Evolutionary conservation across 73 alveolate species (phyloP).

Genomic region (Durusdinium trenchii): DNA sequence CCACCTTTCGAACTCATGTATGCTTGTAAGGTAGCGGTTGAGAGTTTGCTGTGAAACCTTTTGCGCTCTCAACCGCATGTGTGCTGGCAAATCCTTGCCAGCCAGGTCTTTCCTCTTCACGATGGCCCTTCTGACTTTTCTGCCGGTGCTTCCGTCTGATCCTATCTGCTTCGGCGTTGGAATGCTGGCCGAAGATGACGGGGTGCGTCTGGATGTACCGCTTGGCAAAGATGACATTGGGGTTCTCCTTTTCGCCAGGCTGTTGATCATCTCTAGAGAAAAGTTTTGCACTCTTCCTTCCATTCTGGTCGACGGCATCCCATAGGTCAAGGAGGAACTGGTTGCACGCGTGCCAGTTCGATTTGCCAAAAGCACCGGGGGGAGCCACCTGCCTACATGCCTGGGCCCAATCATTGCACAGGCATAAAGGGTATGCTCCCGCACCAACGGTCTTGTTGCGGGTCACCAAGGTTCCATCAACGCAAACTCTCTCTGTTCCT

Average conservation of each 20-base stretch:
- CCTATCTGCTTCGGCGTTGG: background rate
- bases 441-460: background rate
- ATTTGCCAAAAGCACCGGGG: background rate
- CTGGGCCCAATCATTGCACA: constrained; percentile 27
- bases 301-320: background rate
- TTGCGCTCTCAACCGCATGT: background rate
- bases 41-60: background rate
- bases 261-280: background rate
- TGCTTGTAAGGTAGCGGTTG: background rate
- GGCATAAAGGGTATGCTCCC: background rate
- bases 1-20: background rate
- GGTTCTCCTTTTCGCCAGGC: background rate
- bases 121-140: too few species aligned
- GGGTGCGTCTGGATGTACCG: constrained; percentile 17
- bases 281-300: background rate
- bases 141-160: background rate
- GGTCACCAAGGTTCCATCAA: background rate
- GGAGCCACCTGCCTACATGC: background rate
- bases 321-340: background rate
- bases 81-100: background rate
- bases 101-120: background rate
- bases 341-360: background rate
- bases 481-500: background rate
- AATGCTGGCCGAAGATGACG: constrained; percentile 18
- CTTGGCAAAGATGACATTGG: too few species aligned